phyloP scores from a whole-genome alignment of 148 eudicot species.

The Persicaria tinctoria region DNA sequence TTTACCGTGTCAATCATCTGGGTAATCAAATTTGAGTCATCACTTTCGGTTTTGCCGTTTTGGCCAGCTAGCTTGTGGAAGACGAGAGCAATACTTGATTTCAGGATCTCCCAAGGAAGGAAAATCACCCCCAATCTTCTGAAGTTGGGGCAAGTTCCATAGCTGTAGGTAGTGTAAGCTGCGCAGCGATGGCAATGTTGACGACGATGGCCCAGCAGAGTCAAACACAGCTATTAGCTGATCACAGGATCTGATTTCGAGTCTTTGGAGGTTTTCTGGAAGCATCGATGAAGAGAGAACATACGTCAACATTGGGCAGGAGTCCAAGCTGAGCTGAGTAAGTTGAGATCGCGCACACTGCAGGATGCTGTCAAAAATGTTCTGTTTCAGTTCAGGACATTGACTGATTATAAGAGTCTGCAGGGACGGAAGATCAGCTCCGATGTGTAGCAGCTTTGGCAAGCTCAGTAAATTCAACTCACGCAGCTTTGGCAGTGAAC shows the following conservation, averaged over 20 bases:
- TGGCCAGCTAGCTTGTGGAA: not conserved
- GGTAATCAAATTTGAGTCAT: not conserved
- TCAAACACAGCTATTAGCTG: not conserved
- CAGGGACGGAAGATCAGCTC: slow-evolving; percentile 3
- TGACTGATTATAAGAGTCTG: slow-evolving; percentile 3
- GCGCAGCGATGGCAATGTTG: not conserved
- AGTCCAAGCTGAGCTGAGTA: slow-evolving; percentile 4
- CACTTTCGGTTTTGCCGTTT: not conserved
- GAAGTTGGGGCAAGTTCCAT: not conserved
- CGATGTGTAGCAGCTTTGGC: not conserved
- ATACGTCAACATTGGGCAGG: not conserved
- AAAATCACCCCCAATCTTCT: slow-evolving; percentile 3
- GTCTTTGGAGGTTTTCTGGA: not conserved
- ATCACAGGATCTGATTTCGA: slow-evolving; percentile 6
- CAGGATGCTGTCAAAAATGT: not conserved
- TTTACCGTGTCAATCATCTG: not conserved
- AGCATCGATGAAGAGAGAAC: not conserved
- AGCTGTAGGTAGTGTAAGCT: not conserved
- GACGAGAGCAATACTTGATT: slow-evolving; percentile 6
- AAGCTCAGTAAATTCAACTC: slow-evolving; percentile 1
- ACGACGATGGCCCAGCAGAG: not conserved
- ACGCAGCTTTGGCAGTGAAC: not conserved
- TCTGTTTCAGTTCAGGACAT: not conserved
- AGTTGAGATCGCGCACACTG: not conserved
- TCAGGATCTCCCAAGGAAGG: not conserved